phyloP scores from a whole-genome alignment of 768 basidiomycete genomes.

The Suillus americanus region DNA sequence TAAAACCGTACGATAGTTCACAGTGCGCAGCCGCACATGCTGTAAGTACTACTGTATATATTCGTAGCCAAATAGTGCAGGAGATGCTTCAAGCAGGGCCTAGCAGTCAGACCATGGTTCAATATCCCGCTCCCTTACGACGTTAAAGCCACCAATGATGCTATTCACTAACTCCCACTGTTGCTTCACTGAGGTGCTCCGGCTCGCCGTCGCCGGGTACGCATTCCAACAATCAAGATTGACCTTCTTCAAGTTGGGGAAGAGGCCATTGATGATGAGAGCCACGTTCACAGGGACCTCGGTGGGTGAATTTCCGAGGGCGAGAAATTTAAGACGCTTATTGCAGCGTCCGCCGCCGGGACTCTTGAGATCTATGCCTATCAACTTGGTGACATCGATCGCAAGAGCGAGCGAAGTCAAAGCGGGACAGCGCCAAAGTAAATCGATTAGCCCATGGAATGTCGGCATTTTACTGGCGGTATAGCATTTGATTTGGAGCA shows the following conservation, averaged over 20 bases:
- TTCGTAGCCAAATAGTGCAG: not conserved
- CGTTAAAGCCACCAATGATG: not conserved
- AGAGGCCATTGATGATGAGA: constrained; percentile 13
- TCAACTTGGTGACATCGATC: constrained; percentile 12
- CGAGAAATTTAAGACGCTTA: constrained; percentile 1
- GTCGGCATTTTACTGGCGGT: constrained; percentile 18
- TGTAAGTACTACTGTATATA: not conserved
- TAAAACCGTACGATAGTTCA: too few relatives aligned
- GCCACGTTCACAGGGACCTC: constrained; percentile 14
- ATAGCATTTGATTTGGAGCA: constrained; percentile 17
- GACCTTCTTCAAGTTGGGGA: constrained; percentile 18
- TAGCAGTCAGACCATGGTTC: not conserved
- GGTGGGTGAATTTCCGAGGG: constrained; percentile 21
- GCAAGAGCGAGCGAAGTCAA: constrained; percentile 20
- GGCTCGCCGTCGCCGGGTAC: not conserved
- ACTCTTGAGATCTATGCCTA: not conserved
- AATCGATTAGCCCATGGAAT: constrained; percentile 11
- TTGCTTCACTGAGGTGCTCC: not conserved
- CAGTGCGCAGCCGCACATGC: too few relatives aligned
- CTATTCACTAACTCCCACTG: not conserved
- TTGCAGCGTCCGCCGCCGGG: not conserved
- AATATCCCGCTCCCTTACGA: not conserved
- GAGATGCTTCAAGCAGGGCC: not conserved
- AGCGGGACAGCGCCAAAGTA: constrained; percentile 14
- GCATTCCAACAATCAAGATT: constrained; percentile 20